Percentiles rank a stretch among this genome's conserved stretches.
phyloP scores from a whole-genome alignment of 345 rosid species.

The Eucalyptus cloeziana region DNA sequence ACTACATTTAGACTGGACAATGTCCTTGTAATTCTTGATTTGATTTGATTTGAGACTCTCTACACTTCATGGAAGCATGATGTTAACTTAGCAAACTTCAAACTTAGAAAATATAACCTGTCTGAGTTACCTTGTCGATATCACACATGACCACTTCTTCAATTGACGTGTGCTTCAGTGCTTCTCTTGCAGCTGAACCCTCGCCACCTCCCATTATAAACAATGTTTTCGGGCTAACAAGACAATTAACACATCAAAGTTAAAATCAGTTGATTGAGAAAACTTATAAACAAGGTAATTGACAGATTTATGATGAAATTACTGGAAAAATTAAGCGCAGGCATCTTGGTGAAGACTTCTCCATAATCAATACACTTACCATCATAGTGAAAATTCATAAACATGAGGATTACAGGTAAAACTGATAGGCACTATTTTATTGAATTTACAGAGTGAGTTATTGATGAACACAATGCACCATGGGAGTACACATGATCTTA shows the following conservation, averaged over 20 bases:
- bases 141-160: conserved; percentile 95
- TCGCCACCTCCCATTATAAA: conserved; percentile 99
- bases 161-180: conserved; percentile 53
- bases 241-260: not conserved
- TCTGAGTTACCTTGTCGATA: conserved; percentile 55
- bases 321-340: not conserved
- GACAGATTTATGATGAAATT: not conserved
- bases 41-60: not conserved
- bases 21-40: not conserved
- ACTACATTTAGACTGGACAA: not conserved
- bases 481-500: not conserved
- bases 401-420: not conserved
- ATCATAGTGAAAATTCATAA: not conserved
- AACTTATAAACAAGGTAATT: not conserved
- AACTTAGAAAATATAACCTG: not conserved
- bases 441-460: not conserved
- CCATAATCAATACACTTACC: not conserved
- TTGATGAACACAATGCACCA: not conserved
- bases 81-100: not conserved
- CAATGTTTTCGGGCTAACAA: conserved; percentile 50
- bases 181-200: conserved; percentile 99
- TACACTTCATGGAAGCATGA: not conserved
- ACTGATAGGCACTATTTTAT: not conserved
- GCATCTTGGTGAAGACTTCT: not conserved
- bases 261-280: not conserved